These are phyloP conservation scores for Macrophomina pseudophaseolina DNA, from an alignment of 2,329 filamentous ascomycete species.

Conservation along the genomic window DNA sequence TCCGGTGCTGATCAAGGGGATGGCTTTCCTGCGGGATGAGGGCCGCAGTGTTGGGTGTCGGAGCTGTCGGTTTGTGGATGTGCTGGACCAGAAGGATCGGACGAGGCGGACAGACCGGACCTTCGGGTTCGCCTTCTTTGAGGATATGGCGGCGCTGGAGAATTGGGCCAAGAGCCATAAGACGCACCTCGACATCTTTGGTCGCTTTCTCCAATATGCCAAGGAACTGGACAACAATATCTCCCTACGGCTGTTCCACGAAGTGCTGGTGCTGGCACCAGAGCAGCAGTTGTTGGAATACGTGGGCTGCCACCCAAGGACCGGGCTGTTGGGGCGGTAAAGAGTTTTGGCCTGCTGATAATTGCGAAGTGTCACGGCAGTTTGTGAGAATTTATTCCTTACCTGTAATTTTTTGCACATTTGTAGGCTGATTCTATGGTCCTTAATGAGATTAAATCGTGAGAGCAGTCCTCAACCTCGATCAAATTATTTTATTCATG, in stretches of 20 bases:
- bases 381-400: too few relatives aligned
- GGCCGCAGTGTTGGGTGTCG: constrained; percentile 52
- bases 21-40: constrained; percentile 52
- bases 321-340: constrained; percentile 30
- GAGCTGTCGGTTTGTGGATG: constrained; percentile 51
- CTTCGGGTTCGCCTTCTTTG: constrained; percentile 51
- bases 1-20: constrained; percentile 50
- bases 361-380: too few relatives aligned
- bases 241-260: constrained; percentile 48
- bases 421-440: too few relatives aligned
- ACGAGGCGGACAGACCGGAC: constrained; percentile 39
- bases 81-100: constrained; percentile 39
- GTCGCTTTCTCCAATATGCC: constrained; percentile 47
- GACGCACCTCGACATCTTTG: constrained; percentile 51
- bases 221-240: constrained; percentile 44
- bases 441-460: too few relatives aligned
- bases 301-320: constrained; percentile 46
- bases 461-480: too few relatives aligned
- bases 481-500: too few relatives aligned
- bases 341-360: too few relatives aligned
- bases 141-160: constrained; percentile 49
- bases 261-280: constrained; percentile 47
- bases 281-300: constrained; percentile 53
- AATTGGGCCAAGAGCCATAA: constrained; percentile 48
- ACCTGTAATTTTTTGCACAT: too few relatives aligned